Evolutionary conservation across 345 rosid genomes (phyloP), one percentile per base, ranked within the genome.

Genomic region (Eucalyptus rudis): DNA sequence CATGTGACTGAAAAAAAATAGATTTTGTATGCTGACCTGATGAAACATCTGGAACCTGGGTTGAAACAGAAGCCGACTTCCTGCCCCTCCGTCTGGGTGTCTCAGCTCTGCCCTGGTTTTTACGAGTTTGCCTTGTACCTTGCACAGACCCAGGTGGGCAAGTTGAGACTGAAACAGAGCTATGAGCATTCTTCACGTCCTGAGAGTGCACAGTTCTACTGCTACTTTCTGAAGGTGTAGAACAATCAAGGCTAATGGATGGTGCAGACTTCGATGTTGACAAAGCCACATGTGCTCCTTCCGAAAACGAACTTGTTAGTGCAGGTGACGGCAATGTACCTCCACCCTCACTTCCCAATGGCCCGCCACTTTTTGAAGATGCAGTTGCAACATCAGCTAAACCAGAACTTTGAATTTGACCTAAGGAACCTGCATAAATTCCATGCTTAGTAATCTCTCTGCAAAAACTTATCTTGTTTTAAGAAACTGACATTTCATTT

Each of bases 31-130:
- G 85, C 90, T 29, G 47, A 89, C 64, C 66, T 22, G 87, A 87
- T 58, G 85, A 87, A 47, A 87, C 86, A 68, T 68, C 87, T 86
- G 88, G 90, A 88, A 88, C 94, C 92, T 93, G 96, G 86, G 89
- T 91, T 49, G 80, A 91, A 81, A 90, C 71, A 47, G 66, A 27
- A 86, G 88, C 93, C 29, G 88, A 93, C 89, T 91, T 95, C 90
- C 89, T 94, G 88, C 95, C 94, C 90, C 95, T 92, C 33, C 95
- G 95, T 86, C 93, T 90, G 31, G 95, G 94, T 90, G 93, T 90
- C 90, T 94, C 95, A 25, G 51, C 84, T 68, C 84, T 87, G 29
- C 87, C 93, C 87, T 89, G 91, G 80, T 51, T 88, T 88, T 90
- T 91, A 79, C 92, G 89, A 80, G 91, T 91, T 87, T 90, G 91